Evolutionary conservation across 805 yeast species (phyloP), one percentile per base, ranked within the genome.

Genomic region (Blastobotrys attinorum): DNA sequence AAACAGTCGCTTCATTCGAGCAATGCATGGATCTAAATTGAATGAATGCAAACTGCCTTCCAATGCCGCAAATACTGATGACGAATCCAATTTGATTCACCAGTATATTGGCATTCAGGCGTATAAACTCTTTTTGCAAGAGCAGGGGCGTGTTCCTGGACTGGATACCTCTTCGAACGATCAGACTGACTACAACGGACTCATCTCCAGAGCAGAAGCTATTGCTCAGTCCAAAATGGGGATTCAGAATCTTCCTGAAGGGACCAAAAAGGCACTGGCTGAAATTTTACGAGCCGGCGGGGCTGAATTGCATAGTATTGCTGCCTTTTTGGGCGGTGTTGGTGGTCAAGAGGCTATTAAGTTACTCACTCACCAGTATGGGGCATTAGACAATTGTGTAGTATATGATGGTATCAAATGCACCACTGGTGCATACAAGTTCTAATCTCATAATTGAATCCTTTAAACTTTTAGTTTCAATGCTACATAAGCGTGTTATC

Each of bases 271-370:
- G n/a, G 73, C 74, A 45, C 61, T 71, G 42, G 69, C 72, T 15
- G 66, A 76, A 31, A 49, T 73, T 44, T 45, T 47, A 7, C 56
- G 68, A 2, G 44, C 57, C 3, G 58, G 67, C 3, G 75, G 75
- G 3, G 46, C 53, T 0, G 77, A 75, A 49, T 40, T 76, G 11
- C 80, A 77, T 48, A 81, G 82, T 52, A 70, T 77, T 13, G 65
- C 81, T 17, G 71, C 95, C 3, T 61, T 86, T 3, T 66, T 85
- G 51, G 97, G 96, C 1, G 97, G 96, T 0, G 66, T 89, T 10
- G 88, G 77, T 0, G 81, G 87, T 2, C 96, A 90, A 58, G 98
- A 90, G 58, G 78, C 76, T 3, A 68, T 86, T 41, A 90, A 92
- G 63, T 47, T 75, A 2, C 53, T 84, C 20, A 86, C 95, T 2